Conservation (phyloP, 192 early-diverging fungal genomes). For the Coemansia sp. region DNA sequence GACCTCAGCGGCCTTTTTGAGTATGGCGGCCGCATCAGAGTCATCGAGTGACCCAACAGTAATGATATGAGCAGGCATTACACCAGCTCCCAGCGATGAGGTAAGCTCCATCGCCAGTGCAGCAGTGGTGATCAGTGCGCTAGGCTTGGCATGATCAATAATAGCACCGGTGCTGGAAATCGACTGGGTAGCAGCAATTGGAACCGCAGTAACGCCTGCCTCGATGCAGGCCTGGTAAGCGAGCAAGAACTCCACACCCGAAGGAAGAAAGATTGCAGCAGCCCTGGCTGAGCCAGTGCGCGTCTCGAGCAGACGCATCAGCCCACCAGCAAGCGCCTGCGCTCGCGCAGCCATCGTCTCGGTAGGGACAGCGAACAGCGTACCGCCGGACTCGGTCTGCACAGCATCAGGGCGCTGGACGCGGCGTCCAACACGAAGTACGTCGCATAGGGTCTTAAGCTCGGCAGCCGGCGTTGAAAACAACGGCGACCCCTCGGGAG, state of each 20-base stretch:
- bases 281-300: background rate
- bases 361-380: conserved; percentile 8
- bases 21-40: conserved; percentile 12
- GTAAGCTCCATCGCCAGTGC: conserved; percentile 16
- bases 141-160: conserved; percentile 14
- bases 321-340: conserved; percentile 23
- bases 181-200: conserved; percentile 16
- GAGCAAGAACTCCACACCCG: conserved; percentile 24
- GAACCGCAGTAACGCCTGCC: conserved; percentile 34
- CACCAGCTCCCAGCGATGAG: background rate
- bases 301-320: conserved; percentile 6
- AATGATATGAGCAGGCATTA: conserved; percentile 15
- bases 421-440: conserved; percentile 24
- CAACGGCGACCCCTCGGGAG: conserved; percentile 32
- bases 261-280: conserved; percentile 20
- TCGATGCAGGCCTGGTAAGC: conserved; percentile 49
- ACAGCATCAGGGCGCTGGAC: conserved; percentile 10
- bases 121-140: conserved; percentile 31
- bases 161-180: conserved; percentile 15
- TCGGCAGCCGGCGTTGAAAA: conserved; percentile 11
- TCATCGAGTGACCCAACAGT: conserved; percentile 23
- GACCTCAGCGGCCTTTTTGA: conserved; percentile 13
- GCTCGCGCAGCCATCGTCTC: conserved; percentile 12
- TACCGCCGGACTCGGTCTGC: conserved; percentile 12
- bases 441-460: conserved; percentile 21